Evolutionary conservation across 768 basidiomycete species (phyloP).

Genomic region (Lenzites betulinus): DNA sequence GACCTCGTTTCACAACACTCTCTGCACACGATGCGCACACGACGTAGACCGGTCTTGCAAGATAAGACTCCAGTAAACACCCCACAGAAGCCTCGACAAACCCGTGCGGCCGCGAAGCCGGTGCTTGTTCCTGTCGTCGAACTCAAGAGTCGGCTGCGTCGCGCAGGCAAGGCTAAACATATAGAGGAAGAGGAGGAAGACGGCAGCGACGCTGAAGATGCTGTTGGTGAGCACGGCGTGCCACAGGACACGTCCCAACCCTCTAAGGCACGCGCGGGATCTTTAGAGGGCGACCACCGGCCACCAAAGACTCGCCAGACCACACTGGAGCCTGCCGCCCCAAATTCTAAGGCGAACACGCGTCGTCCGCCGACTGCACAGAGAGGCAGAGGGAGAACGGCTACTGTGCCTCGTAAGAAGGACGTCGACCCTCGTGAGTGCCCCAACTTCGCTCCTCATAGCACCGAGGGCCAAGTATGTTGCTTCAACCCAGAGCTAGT

Average conservation of each 20-base stretch:
- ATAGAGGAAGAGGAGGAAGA: neutral
- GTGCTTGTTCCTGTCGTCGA: conserved; percentile 19
- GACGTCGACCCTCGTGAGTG: neutral
- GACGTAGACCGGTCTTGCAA: conserved; percentile 21
- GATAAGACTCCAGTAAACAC: conserved; percentile 33
- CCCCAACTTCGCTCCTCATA: neutral
- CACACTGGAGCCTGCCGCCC: neutral
- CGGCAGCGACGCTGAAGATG: neutral
- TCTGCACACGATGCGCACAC: conserved; percentile 14
- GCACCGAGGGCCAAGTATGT: neutral
- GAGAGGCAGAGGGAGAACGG: neutral
- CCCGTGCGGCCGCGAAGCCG: conserved; percentile 3
- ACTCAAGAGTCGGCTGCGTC: conserved; percentile 5
- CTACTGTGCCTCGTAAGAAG: neutral
- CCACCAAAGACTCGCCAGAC: neutral
- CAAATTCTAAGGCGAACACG: neutral
- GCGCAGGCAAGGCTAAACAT: neutral
- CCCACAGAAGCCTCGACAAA: conserved; percentile 19
- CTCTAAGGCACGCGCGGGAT: neutral
- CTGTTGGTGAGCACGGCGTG: neutral
- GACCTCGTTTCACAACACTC: too few species aligned
- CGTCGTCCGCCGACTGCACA: neutral
- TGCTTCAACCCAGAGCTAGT: neutral
- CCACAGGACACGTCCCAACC: neutral
- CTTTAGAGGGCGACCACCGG: neutral